Base-by-base conservation (phyloP, 1,284 basidiomycete species). In the Cystobasidium slooffiae region DNA sequence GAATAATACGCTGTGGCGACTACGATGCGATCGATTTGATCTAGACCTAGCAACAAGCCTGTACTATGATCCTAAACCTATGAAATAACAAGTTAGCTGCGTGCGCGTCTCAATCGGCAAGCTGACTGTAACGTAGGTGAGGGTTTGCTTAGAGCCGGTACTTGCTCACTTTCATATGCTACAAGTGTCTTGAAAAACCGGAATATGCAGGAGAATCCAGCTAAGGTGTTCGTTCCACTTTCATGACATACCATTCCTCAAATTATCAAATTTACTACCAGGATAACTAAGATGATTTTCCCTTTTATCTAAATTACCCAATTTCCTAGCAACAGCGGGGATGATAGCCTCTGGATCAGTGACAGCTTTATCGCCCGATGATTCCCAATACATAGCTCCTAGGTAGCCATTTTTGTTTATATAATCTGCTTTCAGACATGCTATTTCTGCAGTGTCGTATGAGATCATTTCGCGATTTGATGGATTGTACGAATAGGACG, bases 381-480 rank as follows among this genome's bases (percentile, higher is more conserved):
- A 53, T 66, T 84, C 83, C 82, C 82, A 83, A 66, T 80, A 79
- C 78, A 80, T 79, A 5, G 75, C 76, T 4, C 79, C 79, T 1
- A 72, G 74, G 18, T 80, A 75, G 22, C 52, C 68, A 55, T 78
- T 76, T 10, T 67, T 46, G 51, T 84, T 83, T 77, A 93, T 88
- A 79, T 93, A 96, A 73, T 90, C 84, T 2, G 89, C 88, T 84
- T 97, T 97, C 77, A 87, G 82, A 41, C 83, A 84, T 52, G 88
- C 88, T 76, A 93, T 89, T 76, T 88, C 83, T 2, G 90, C 90
- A 0, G 88, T 89, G 80, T 97, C 94, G 83, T 94, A 96, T 6
- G 89, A 89, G 62, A 95, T 88, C 68, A 85, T 81, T 46, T 84
- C 82, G n/a, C 82, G 75, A 61, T 81, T 81, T 14, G 43, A 88